Base-by-base conservation (phyloP, 176 grass and related monocot species). In the Avena eriantha region DNA sequence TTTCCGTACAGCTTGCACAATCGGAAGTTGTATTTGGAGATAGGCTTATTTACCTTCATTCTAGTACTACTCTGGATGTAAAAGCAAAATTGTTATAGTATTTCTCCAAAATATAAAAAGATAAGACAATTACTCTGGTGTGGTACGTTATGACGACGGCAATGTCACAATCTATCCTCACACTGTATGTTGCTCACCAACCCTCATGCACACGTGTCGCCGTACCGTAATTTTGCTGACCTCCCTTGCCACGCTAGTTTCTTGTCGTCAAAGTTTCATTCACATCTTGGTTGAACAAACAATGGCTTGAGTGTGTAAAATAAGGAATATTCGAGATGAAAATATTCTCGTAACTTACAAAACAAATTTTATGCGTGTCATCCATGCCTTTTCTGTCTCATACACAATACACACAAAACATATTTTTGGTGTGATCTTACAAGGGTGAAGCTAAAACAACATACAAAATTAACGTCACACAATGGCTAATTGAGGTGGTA, bases 181-280 rank as follows among this genome's bases (percentile, higher is more conserved):
- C 29, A 29, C 2, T 29, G 2, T 17, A 34, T 36, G 43, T 36
- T 64, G 34, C 4, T 80, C 81, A 84, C 89, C 81, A 84, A 87
- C 76, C 81, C 81, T 80, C 2, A 0, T 34, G 58, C 9, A 49
- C 60, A 91, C 81, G 36, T 84, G 69, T 84, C 59, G 50, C 39
- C 16, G 1, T 29, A 59, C 26, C 26, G 16, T 33, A 43, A 45
- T 33, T 15, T n/a, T 41, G 60, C 31, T 80, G 81, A 87, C 58
- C 48, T 68, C 18, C 7, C 7, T 33, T 18, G 35, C 19, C 47
- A 48, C 54, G 15, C 10, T 0, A 17, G 48, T 76, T 76, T 53
- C 73, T 53, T 55, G 4, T 0, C 34, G 2, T 55, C 17, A 6
- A 77, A 21, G 49, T 55, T 55, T 3, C 48, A 0, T 55, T 55